Percentiles rank a stretch among this genome's conserved stretches.
Evolutionary conservation across 345 rosid genomes (phyloP).

Genomic region (Tarenaya hassleriana): DNA sequence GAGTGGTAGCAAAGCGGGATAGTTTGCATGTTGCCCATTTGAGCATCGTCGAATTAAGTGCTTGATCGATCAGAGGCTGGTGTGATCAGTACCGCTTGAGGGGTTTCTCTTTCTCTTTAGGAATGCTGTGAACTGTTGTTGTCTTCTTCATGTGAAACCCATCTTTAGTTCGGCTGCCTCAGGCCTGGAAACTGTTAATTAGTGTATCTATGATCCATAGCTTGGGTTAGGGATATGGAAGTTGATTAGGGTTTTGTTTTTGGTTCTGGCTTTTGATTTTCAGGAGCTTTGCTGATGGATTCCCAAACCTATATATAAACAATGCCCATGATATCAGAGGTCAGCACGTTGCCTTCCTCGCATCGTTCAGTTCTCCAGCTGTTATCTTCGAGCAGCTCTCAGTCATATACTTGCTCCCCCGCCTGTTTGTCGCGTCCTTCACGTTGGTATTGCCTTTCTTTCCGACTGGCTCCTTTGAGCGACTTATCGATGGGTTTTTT

Average conservation of each 20-base stretch:
- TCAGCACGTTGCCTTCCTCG: constrained; percentile 92
- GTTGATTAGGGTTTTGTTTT: constrained; percentile 15
- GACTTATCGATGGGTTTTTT: constrained; percentile 17
- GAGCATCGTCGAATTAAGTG: too few species aligned
- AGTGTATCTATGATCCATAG: not conserved
- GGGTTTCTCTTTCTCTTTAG: not conserved
- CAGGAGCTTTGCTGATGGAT: constrained; percentile 97
- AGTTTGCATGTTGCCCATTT: too few species aligned
- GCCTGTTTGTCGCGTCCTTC: constrained; percentile 88
- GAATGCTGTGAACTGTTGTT: not conserved
- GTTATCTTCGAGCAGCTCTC: constrained; percentile 96
- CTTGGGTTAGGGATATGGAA: not conserved
- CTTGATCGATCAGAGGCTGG: not conserved
- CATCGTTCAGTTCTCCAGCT: constrained; percentile 80
- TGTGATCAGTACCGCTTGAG: not conserved
- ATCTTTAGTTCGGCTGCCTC: not conserved
- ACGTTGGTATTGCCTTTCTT: constrained; percentile 91
- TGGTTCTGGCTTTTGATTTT: constrained; percentile 11
- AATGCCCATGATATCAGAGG: constrained; percentile 89
- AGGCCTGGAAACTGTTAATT: not conserved
- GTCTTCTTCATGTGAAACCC: not conserved
- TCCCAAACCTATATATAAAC: constrained; percentile 87
- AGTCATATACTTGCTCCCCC: constrained; percentile 87
- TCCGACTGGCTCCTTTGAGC: constrained; percentile 96
- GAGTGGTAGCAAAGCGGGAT: too few species aligned